Conservation (phyloP, 2,329 filamentous ascomycete genomes). For the Neocucurbitaria cava region DNA sequence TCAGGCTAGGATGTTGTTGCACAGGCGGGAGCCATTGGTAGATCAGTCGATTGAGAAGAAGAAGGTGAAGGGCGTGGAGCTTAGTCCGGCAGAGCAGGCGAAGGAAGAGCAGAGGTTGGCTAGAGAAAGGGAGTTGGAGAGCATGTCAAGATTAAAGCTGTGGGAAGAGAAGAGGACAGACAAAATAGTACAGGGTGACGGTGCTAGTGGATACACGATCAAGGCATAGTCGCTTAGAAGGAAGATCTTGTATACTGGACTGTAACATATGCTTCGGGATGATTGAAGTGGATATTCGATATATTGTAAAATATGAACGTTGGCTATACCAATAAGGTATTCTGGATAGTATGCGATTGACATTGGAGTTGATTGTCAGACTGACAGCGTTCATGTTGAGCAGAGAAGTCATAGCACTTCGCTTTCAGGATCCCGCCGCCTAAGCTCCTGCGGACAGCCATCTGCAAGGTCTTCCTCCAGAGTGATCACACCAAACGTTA, state of each 20-base stretch:
- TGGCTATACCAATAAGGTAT: no score
- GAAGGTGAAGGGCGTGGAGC: conserved; percentile 7
- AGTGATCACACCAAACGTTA: no score
- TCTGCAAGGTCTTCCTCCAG: no score
- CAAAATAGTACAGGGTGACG: conserved; percentile 28
- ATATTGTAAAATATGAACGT: conserved; percentile 1
- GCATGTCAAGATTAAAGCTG: conserved; percentile 49
- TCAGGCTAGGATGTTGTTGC: conserved; percentile 35
- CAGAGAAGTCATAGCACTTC: no score
- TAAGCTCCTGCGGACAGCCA: no score
- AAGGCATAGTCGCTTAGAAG: conserved; percentile 22
- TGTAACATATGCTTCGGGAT: conserved; percentile 27
- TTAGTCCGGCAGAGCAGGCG: conserved; percentile 10
- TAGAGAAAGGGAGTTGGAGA: conserved; percentile 36
- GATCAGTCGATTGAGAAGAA: conserved; percentile 10
- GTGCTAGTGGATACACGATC: conserved; percentile 21
- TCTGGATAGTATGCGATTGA: no score
- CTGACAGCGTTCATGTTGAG: no score
- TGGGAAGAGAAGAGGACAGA: conserved; percentile 36
- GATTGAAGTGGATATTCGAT: neutral
- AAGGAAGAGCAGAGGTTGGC: conserved; percentile 7
- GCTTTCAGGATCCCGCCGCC: no score
- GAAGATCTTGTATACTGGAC: conserved; percentile 17
- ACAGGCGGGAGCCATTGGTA: conserved; percentile 17
- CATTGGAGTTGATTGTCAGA: no score